Percentiles rank a stretch among this genome's conserved stretches.
These are phyloP conservation scores for Picochlorum sp. DNA, from an alignment of 139 green algal species.

Conservation along the genomic window DNA sequence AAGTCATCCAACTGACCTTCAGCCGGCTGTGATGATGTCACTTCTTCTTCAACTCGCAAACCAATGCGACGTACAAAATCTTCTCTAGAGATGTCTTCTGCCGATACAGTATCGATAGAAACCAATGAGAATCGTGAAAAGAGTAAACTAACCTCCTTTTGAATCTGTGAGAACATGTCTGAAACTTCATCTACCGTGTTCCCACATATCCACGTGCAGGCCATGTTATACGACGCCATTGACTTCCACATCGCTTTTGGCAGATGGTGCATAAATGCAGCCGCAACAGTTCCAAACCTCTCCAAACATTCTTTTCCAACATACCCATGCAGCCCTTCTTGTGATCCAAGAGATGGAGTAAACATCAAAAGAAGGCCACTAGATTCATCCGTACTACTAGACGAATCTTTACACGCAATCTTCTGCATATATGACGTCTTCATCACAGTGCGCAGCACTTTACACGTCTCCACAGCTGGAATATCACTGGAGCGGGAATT, in stretches of 20 bases:
- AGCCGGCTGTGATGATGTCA: neutral
- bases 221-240: neutral
- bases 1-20: neutral
- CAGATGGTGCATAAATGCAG: constrained; percentile 2
- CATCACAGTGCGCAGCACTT: constrained; percentile 10
- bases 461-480: neutral
- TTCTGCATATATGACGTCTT: constrained; percentile 12
- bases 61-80: neutral
- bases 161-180: neutral
- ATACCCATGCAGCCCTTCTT: neutral
- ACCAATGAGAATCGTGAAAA: neutral
- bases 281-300: neutral
- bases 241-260: neutral
- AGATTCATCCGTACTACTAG: neutral
- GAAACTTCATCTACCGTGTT: neutral
- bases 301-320: constrained; percentile 6
- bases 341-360: neutral
- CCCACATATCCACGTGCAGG: neutral
- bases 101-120: neutral
- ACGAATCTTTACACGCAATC: neutral
- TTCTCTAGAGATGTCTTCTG: neutral
- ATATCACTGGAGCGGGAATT: constrained; percentile 4
- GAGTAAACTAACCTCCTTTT: neutral
- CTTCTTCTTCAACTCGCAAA: neutral
- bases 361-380: constrained; percentile 2